Conservation (phyloP, 495 filamentous ascomycete genomes). For the Penicillium cataractarum region DNA sequence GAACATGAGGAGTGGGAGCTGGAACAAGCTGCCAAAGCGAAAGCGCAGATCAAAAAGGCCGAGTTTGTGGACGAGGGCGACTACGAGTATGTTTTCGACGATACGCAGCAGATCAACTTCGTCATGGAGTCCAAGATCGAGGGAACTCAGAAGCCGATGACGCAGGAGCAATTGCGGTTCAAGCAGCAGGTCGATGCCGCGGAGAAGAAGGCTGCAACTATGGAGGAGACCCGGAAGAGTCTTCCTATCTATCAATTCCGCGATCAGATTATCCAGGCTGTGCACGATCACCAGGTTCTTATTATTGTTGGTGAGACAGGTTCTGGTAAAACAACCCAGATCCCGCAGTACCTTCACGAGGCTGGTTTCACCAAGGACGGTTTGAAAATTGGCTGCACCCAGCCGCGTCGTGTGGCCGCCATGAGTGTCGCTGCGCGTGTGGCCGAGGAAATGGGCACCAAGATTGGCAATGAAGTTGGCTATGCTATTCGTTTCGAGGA, state of each 20-base stretch:
- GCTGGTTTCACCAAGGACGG: constrained; percentile 84
- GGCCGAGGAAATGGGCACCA: constrained; percentile 91
- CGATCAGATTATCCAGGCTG: constrained; percentile 72
- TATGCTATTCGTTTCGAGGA: constrained; percentile 98
- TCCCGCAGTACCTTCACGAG: constrained; percentile 84
- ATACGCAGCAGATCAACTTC: constrained; percentile 85
- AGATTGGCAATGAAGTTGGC: constrained; percentile 89
- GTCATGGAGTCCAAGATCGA: constrained; percentile 72
- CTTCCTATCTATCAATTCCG: constrained; percentile 88
- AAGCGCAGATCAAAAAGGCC: constrained; percentile 76
- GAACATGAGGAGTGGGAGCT: constrained; percentile 97
- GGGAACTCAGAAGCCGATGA: constrained; percentile 68
- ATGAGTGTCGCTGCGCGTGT: constrained; percentile 96
- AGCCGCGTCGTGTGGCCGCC: constrained; percentile 94
- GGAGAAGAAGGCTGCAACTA: constrained; percentile 80
- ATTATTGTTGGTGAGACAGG: constrained; percentile 90
- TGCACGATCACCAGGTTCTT: constrained; percentile 78
- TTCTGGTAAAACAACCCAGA: constrained; percentile 87
- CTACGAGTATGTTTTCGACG: constrained; percentile 94
- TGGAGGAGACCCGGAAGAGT: constrained; percentile 90
- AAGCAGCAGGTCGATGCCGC: constrained; percentile 82
- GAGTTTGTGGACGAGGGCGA: constrained; percentile 83
- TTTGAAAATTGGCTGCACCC: constrained; percentile 58
- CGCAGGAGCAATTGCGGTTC: constrained; percentile 75
- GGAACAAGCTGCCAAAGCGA: constrained; percentile 88